Evolutionary conservation across 75 land plant genomes (phyloP).

Genomic region (Pseudotsuga menziesii): DNA sequence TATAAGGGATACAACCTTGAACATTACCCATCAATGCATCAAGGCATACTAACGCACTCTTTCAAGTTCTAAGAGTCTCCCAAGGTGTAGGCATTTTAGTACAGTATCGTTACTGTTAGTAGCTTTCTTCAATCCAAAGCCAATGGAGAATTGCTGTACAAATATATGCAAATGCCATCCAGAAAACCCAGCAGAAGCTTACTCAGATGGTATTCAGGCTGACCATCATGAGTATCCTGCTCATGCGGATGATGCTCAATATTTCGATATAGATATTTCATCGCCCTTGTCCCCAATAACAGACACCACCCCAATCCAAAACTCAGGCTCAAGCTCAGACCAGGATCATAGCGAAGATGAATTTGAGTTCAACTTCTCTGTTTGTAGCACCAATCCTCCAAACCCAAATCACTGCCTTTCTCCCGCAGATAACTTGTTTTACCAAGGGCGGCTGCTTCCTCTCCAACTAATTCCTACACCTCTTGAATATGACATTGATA

Average conservation of each 20-base stretch:
- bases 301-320: background rate
- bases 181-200: background rate
- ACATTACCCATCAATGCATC: no score
- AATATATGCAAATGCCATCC: background rate
- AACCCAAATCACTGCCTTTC: no score
- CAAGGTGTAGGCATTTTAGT: background rate
- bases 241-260: constrained; percentile 45
- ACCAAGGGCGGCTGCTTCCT: constrained; percentile 43
- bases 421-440: constrained; percentile 22
- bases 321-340: background rate
- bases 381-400: no score
- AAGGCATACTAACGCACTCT: no score
- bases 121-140: background rate
- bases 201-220: background rate
- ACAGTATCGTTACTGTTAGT: background rate
- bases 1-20: no score
- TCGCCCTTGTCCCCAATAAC: constrained; percentile 25
- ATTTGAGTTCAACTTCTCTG: constrained; percentile 25
- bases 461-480: constrained; percentile 12
- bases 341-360: constrained; percentile 11
- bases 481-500: no score
- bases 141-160: background rate
- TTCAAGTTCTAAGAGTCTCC: no score
- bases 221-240: background rate
- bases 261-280: constrained; percentile 61